These are phyloP conservation scores for Trametes maxima DNA, from an alignment of 768 basidiomycete genomes.

Conservation along the genomic window DNA sequence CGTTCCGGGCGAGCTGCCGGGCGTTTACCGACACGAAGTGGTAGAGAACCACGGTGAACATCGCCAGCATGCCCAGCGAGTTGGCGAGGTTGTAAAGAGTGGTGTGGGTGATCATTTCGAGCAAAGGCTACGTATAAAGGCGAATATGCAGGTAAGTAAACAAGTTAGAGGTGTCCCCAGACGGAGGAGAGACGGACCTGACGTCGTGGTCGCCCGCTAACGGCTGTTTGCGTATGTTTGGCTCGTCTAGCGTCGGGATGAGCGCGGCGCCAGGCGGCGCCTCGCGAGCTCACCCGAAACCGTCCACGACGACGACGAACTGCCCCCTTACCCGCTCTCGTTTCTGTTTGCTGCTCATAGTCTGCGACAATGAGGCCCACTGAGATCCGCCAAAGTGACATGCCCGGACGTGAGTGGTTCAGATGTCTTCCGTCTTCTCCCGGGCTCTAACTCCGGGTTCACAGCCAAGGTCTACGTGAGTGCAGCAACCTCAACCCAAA, in stretches of 20 bases:
- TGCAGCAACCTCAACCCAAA: constrained; percentile 17
- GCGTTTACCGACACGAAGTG: constrained; percentile 90
- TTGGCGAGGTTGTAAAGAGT: constrained; percentile 85
- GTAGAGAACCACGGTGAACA: constrained; percentile 86
- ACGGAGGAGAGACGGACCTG: constrained; percentile 12
- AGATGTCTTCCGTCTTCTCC: not conserved
- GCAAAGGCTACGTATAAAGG: not conserved
- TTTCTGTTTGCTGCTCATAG: constrained; percentile 7
- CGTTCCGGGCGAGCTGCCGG: constrained; percentile 39
- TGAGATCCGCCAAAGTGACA: constrained; percentile 61
- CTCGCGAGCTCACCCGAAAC: constrained; percentile 19
- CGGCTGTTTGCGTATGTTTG: constrained; percentile 25
- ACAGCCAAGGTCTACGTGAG: constrained; percentile 84
- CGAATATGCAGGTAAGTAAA: not conserved
- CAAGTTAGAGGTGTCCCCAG: not conserved
- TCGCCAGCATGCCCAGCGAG: constrained; percentile 79
- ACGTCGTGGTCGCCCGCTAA: constrained; percentile 25
- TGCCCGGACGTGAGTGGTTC: constrained; percentile 75
- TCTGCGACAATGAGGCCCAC: constrained; percentile 62
- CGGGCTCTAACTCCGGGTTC: not conserved
- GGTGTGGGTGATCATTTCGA: constrained; percentile 74
- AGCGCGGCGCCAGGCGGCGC: constrained; percentile 14
- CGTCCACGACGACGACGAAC: constrained; percentile 13
- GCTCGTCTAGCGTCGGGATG: constrained; percentile 16
- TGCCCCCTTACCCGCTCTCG: not conserved